Evolutionary conservation across 345 rosid genomes (phyloP).

Genomic region (Ricinus communis): DNA sequence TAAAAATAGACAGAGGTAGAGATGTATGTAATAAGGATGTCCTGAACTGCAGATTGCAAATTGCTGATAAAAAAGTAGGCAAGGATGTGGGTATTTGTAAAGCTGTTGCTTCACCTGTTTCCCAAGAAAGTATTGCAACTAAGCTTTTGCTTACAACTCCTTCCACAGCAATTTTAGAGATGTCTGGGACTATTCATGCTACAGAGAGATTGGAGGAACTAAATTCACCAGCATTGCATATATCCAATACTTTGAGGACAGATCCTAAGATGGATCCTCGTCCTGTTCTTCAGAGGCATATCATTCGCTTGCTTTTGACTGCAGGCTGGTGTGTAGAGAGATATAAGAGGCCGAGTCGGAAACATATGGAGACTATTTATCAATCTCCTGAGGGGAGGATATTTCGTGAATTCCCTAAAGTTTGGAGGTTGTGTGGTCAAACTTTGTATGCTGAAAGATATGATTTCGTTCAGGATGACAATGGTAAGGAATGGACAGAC

Average conservation of each 20-base stretch:
- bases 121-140: slow-evolving; percentile 70
- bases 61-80: slow-evolving; percentile 26
- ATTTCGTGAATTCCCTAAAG: slow-evolving; percentile 75
- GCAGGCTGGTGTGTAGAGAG: slow-evolving; percentile 71
- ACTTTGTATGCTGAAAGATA: slow-evolving; percentile 39
- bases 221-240: slow-evolving; percentile 28
- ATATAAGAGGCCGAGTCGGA: slow-evolving; percentile 56
- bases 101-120: slow-evolving; percentile 66
- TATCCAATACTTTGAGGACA: slow-evolving; percentile 31
- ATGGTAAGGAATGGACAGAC: slow-evolving; percentile 64
- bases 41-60: slow-evolving; percentile 27
- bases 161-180: slow-evolving; percentile 33
- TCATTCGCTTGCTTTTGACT: slow-evolving; percentile 44
- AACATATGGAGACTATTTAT: slow-evolving; percentile 50
- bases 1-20: slow-evolving; percentile 28
- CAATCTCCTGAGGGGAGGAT: slow-evolving; percentile 61
- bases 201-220: slow-evolving; percentile 34
- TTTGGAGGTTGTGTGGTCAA: slow-evolving; percentile 70
- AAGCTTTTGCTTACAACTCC: slow-evolving; percentile 43
- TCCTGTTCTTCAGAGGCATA: slow-evolving; percentile 60
- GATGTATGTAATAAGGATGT: slow-evolving; percentile 30
- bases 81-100: slow-evolving; percentile 43
- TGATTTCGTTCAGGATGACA: slow-evolving; percentile 41
- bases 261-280: slow-evolving; percentile 69
- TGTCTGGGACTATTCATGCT: slow-evolving; percentile 31